These are phyloP conservation scores for Blumeria graminis DNA, from an alignment of 2,329 filamentous ascomycete species.

Conservation along the genomic window DNA sequence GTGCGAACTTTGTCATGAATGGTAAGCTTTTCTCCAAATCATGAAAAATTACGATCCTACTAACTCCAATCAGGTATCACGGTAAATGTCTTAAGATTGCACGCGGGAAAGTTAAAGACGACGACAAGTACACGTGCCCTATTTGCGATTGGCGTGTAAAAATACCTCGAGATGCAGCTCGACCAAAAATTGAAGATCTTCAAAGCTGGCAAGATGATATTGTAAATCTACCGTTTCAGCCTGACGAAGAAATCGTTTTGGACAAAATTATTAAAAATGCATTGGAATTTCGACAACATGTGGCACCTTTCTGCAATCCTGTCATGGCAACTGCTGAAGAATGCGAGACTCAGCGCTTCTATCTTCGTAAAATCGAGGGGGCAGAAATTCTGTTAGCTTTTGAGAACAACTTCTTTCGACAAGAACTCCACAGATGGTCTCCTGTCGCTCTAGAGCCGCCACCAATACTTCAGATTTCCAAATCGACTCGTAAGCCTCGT, in stretches of 20 bases:
- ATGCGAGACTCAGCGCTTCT: conserved; percentile 76
- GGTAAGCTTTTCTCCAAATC: conserved; percentile 29
- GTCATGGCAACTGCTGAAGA: conserved; percentile 64
- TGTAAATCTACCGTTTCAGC: conserved; percentile 62
- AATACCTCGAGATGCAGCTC: conserved; percentile 85
- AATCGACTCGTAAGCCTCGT: conserved; percentile 82
- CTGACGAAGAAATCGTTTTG: conserved; percentile 75
- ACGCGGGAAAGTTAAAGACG: conserved; percentile 90
- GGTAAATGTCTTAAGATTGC: conserved; percentile 97
- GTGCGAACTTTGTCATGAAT: conserved; percentile 93
- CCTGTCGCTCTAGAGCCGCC: conserved; percentile 72
- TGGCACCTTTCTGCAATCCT: conserved; percentile 59
- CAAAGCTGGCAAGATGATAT: conserved; percentile 69
- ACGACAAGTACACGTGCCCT: conserved; percentile 93
- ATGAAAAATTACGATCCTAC: not conserved
- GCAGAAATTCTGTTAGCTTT: conserved; percentile 76
- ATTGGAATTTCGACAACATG: conserved; percentile 59
- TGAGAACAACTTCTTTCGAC: conserved; percentile 95
- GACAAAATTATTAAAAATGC: conserved; percentile 72
- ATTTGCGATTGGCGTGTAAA: conserved; percentile 95
- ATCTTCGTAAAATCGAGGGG: conserved; percentile 88
- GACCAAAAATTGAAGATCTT: conserved; percentile 83
- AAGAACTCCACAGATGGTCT: conserved; percentile 85
- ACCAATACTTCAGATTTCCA: conserved; percentile 62
- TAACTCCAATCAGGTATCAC: conserved; percentile 45